Base-by-base conservation (phyloP, 139 green algal genomes). In the Chlamydomonas incerta region DNA sequence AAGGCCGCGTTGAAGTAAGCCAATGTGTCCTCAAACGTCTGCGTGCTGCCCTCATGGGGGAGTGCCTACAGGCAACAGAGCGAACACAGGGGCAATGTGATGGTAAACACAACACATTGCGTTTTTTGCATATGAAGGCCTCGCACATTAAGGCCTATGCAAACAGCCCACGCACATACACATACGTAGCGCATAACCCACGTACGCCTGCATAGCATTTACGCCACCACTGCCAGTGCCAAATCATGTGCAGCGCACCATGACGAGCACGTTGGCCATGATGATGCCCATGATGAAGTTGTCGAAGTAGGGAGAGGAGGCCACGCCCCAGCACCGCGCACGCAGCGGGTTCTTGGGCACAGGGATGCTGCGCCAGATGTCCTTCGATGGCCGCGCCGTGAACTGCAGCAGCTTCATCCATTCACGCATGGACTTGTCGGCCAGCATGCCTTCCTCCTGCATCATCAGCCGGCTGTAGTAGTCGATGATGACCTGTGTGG, bases 231-330 rank as follows among this genome's bases (percentile, higher is more conserved):
- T 68, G 26, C 62, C 26, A 34, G 28, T 23, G n/a, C 5, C 63
- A 35, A 26, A 71, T 41, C 65, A 41, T 26, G 6, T 18, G 33
- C n/a, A n/a, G n/a, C 76, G 4, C 77, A 83, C 77, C 88, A 96
- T 93, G 66, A 93, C 88, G 24, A 90, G 10, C n/a, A 94, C 82
- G 77, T 94, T 94, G n/a, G 90, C 23, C 58, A 94, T 66, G 73
- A 94, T 93, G 46, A 88, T 37, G 14, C 35, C 50, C 81, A 95
- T 90, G 83, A 95, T 91, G 62, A 88, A 68, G 21, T 34, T 28
- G 60, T 94, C 90, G 55, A 94, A 95, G 13, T 11, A 66, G n/a
- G 88, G 70, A 15, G 69, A 87, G 10, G 67, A 83, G 15, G 93
- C 91, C 4, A 93, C 17, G 8, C 9, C 63, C 26, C 57, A 83